These are phyloP conservation scores for Dactylonectria estremocensis DNA, from an alignment of 2,329 filamentous ascomycete species.

Conservation along the genomic window DNA sequence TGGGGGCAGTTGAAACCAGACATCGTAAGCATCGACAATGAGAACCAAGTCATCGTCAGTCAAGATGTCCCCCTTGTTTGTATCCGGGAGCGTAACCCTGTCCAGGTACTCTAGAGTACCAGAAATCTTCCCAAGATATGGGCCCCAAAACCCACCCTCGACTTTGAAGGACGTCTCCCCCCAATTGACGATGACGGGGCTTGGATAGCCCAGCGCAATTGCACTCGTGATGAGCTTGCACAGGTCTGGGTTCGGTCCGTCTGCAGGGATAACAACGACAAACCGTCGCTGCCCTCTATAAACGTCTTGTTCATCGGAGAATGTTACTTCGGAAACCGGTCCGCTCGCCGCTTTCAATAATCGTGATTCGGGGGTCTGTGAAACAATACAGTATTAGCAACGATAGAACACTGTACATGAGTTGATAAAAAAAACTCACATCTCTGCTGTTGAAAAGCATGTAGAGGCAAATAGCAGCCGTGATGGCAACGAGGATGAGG, in stretches of 20 bases:
- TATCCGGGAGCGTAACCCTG: slow-evolving; percentile 20
- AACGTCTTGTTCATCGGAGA: neutral
- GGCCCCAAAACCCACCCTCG: slow-evolving; percentile 31
- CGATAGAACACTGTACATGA: neutral
- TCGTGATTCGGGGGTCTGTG: neutral
- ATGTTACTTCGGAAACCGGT: neutral
- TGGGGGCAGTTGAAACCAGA: slow-evolving; percentile 50
- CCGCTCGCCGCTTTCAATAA: neutral
- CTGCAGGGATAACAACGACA: slow-evolving; percentile 41
- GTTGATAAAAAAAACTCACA: neutral
- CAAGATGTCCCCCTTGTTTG: slow-evolving; percentile 26
- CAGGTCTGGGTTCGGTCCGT: slow-evolving; percentile 38
- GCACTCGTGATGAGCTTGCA: slow-evolving; percentile 43
- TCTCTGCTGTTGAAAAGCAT: neutral
- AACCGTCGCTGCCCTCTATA: slow-evolving; percentile 26
- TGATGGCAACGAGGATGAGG: neutral
- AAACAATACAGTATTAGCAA: neutral
- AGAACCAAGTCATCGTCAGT: slow-evolving; percentile 44
- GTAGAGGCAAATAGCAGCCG: neutral
- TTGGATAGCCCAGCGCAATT: slow-evolving; percentile 41
- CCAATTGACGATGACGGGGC: slow-evolving; percentile 45
- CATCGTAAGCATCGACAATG: slow-evolving; percentile 47
- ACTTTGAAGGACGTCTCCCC: slow-evolving; percentile 26
- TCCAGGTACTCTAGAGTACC: slow-evolving; percentile 43
- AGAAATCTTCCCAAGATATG: slow-evolving; percentile 43